Percentiles rank a stretch among this genome's conserved stretches.
phyloP scores from a whole-genome alignment of 2,329 filamentous ascomycete species.

The Fusarium sp. region DNA sequence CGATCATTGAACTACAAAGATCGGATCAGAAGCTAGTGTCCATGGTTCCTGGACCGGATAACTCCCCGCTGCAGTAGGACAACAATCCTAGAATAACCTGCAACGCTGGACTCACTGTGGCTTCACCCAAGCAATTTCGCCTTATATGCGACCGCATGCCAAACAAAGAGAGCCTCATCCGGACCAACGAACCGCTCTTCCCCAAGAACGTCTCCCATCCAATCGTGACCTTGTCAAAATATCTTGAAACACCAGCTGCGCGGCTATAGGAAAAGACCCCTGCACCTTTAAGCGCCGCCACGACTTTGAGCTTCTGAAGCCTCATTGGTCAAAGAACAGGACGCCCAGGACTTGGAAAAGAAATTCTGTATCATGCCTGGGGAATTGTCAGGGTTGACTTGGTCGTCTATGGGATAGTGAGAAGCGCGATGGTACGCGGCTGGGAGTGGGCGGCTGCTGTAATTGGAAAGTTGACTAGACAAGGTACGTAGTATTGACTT shows the following conservation, averaged over 20 bases:
- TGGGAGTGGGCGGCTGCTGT: constrained; percentile 43
- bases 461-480: constrained; percentile 42
- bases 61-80: constrained; percentile 22
- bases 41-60: constrained; percentile 9
- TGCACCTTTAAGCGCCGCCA: constrained; percentile 37
- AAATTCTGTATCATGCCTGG: constrained; percentile 23
- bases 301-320: constrained; percentile 7
- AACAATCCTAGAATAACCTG: constrained; percentile 20
- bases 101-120: constrained; percentile 18
- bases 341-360: constrained; percentile 11
- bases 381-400: constrained; percentile 6
- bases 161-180: constrained; percentile 39
- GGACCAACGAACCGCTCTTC: constrained; percentile 21
- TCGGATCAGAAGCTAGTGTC: constrained; percentile 1
- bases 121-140: constrained; percentile 44
- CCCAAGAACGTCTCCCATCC: constrained; percentile 24
- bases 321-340: constrained; percentile 19
- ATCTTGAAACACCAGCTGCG: constrained; percentile 32
- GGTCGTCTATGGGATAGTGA: constrained; percentile 4
- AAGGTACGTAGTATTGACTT: constrained; percentile 13
- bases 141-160: constrained; percentile 43
- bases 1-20: constrained; percentile 19
- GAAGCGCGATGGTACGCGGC: constrained; percentile 34
- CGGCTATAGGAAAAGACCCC: constrained; percentile 31
- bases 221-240: constrained; percentile 33